Evolutionary conservation across 2,329 filamentous ascomycete species (phyloP), one percentile per base, ranked within the genome.

Genomic region (Aspergillus fischeri): DNA sequence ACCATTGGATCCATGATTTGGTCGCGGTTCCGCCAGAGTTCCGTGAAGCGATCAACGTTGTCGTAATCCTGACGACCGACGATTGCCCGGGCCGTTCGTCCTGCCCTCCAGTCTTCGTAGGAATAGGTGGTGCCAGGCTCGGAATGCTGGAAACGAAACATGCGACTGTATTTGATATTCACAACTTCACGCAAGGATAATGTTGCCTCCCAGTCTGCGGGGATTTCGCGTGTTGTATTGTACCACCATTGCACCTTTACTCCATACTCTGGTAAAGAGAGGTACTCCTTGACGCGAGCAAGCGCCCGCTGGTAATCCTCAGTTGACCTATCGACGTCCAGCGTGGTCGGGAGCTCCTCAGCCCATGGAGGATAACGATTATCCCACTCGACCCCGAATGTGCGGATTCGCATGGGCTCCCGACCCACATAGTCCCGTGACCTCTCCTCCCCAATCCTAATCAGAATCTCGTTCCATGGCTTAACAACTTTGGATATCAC

Each of bases 41-140:
- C 9, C 29, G 6, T 48, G 14, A 14, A 21, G 35, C 11, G 1
- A 47, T 21, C 41, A 29, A 24, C 1, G 4, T 25, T 51, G 49
- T 41, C 28, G 25, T 21, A 14, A 9, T 59, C 17, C 48, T 47
- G 11, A 28, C 50, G 54, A 1, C 51, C 41, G 49, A 60, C 51
- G 8, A 60, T 62, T 42, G 54, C 47, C 49, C 50, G 51, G n/a
- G 35, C 48, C 11, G 54, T 58, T 49, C 53, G 50, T 11, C 57
- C 57, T n/a, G 55, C 55, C 52, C 52, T 62, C 60, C 57, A 62
- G 29, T 60, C 58, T 7, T 50, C 51, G 45, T 62, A 60, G n/a
- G 60, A 60, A 29, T 56, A 60, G 11, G 53, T 35, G 3, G 47
- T 53, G 49, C 55, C 60, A 7, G 60, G 58, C 28, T 60, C 60